Evolutionary conservation across 2,329 filamentous ascomycete species (phyloP), one percentile per base, ranked within the genome.

Genomic region (Colletotrichum horii): DNA sequence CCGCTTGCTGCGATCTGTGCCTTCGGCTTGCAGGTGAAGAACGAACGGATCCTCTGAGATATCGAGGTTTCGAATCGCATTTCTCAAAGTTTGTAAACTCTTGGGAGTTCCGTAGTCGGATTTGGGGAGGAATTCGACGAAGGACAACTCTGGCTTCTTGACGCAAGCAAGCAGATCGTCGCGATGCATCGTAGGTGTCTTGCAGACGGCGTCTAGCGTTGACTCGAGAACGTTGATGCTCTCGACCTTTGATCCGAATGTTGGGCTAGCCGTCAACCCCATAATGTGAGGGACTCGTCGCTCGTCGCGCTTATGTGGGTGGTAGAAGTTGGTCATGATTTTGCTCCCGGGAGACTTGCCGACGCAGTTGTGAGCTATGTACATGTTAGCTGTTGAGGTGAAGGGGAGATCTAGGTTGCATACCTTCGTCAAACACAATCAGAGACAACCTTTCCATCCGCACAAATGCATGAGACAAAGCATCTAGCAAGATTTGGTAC

Each of bases 361-460:
- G 7, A 88, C 88, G 78, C 94, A 96, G 81, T 96, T 93, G 81
- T 98, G 95, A 12, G 94, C 95, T 94, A 26, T 55, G 15, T 2
- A 11, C 6, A 6, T 16, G 43, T 82, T 67, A 80, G 78, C 77
- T 60, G 80, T 19, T 58, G 19, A 26, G 2, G 14, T 8, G 24
- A 22, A 36, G n/a, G 58, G 65, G 12, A 52, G 65, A 34, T 61
- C 14, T 9, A 7, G 7, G 8, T 30, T 48, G 77, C 84, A 70
- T 81, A 93, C 94, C 94, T 91, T 98, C 96, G 80, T 98, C 96
- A 79, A 98, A 94, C 0, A 98, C 89, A 19, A 97, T 84, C 6
- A 98, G 86, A 7, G 93, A 88, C 26, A 98, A 83, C 4, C 86
- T 87, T 0, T 86, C 81, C 79, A 97, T 89, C 3, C 82, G 87